phyloP scores from a whole-genome alignment of 2,329 filamentous ascomycete species.

The Neofusicoccum ribis region DNA sequence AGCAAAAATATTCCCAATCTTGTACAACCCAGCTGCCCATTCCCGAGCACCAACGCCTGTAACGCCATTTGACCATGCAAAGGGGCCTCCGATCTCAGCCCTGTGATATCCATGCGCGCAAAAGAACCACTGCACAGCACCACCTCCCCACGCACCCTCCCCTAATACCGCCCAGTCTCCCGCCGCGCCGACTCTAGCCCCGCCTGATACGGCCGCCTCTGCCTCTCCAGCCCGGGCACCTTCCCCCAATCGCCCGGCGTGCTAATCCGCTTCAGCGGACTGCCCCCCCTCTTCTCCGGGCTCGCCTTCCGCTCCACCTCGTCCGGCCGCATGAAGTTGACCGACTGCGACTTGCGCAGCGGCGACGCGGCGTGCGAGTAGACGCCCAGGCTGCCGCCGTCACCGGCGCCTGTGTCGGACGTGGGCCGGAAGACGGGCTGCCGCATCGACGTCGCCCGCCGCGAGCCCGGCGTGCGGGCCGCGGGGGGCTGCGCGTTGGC shows the following conservation, averaged over 20 bases:
- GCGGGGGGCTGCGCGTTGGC: slow-evolving; percentile 27
- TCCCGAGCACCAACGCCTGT: too few species aligned
- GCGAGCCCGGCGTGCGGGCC: slow-evolving; percentile 46
- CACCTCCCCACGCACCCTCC: too few species aligned
- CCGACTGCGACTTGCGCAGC: slow-evolving; percentile 73
- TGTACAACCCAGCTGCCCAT: too few species aligned
- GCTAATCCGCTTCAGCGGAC: slow-evolving; percentile 47
- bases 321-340: slow-evolving; percentile 46
- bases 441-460: slow-evolving; percentile 46
- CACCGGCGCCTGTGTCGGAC: slow-evolving; percentile 44
- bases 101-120: not conserved
- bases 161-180: not conserved
- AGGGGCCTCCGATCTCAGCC: not conserved
- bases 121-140: not conserved
- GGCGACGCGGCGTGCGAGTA: slow-evolving; percentile 81
- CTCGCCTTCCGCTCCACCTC: slow-evolving; percentile 31
- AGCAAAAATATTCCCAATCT: too few species aligned
- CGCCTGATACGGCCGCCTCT: not conserved
- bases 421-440: slow-evolving; percentile 51
- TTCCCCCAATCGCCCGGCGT: slow-evolving; percentile 29
- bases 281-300: slow-evolving; percentile 39
- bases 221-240: slow-evolving; percentile 6
- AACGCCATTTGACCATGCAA: not conserved
- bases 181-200: not conserved
- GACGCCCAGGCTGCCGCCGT: slow-evolving; percentile 78